phyloP scores from a whole-genome alignment of 257 asterid species.

The Nicotiana noctiflora region DNA sequence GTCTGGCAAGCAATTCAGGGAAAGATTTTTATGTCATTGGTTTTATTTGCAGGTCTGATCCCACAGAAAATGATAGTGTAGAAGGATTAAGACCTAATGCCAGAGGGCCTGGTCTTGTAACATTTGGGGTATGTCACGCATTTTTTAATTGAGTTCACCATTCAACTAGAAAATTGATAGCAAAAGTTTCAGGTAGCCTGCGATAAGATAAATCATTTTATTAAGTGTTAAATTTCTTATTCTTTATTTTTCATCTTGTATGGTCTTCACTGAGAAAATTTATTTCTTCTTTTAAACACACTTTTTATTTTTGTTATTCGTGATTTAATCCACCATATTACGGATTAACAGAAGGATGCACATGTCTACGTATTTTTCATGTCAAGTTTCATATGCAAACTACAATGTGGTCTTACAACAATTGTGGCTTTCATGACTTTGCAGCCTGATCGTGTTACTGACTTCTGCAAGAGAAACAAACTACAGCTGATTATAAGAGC shows the following conservation, averaged over 20 bases:
- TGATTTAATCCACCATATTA: constrained; percentile 11
- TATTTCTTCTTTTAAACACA: neutral
- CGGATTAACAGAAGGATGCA: neutral
- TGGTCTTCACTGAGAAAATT: neutral
- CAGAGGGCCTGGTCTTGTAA: constrained; percentile 98
- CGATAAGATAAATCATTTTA: neutral
- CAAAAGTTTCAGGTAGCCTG: neutral
- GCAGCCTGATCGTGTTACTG: constrained; percentile 99
- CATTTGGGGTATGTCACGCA: constrained; percentile 72
- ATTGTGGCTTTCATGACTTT: constrained; percentile 2
- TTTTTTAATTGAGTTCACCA: neutral
- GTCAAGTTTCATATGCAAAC: neutral
- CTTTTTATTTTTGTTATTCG: neutral
- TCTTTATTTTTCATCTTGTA: neutral
- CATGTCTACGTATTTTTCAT: neutral
- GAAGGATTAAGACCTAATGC: constrained; percentile 99
- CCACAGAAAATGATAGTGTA: constrained; percentile 95
- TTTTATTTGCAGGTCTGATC: constrained; percentile 81
- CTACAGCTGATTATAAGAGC: constrained; percentile 92
- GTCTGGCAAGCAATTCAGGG: neutral
- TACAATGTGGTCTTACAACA: neutral
- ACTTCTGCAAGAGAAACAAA: constrained; percentile 90
- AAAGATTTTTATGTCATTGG: neutral
- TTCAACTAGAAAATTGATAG: neutral
- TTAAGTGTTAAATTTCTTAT: no score